These are phyloP conservation scores for Tuber microsphaerosporum DNA, from an alignment of 495 filamentous ascomycete species.

Conservation along the genomic window DNA sequence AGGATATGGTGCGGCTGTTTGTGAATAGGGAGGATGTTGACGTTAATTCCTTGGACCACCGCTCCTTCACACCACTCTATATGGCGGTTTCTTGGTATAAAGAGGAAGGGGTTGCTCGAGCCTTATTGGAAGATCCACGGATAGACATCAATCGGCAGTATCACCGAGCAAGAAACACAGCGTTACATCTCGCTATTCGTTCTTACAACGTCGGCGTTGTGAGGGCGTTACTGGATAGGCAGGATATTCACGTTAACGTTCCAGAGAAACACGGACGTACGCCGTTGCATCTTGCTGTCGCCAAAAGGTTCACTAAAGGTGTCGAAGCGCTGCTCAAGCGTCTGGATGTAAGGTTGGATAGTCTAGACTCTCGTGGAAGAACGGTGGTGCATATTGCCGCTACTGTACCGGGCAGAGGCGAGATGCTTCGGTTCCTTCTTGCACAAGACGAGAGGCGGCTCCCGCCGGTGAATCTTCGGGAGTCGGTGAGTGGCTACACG, in stretches of 20 bases:
- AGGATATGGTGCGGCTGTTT: no score
- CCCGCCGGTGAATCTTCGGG: neutral
- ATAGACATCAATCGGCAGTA: neutral
- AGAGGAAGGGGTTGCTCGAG: neutral
- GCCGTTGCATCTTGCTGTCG: constrained; percentile 9
- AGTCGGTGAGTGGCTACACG: neutral
- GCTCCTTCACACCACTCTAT: neutral
- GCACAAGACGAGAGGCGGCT: neutral
- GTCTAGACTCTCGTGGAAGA: neutral
- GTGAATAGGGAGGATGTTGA: no score
- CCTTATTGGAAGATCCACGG: neutral
- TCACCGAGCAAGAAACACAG: neutral
- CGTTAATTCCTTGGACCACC: neutral
- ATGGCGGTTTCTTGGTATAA: neutral
- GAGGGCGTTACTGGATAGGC: neutral
- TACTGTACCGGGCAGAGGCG: neutral
- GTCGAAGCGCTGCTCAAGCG: constrained; percentile 4
- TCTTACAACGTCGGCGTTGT: neutral
- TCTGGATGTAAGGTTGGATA: constrained; percentile 10
- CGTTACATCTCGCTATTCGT: constrained; percentile 13
- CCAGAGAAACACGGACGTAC: constrained; percentile 10
- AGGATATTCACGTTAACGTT: constrained; percentile 1
- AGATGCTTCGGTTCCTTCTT: neutral
- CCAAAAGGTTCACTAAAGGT: neutral
- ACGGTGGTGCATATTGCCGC: constrained; percentile 13